Percentiles rank a stretch among this genome's conserved stretches.
Conservation (phyloP, 2,329 filamentous ascomycete genomes). For the Sclerotinia minor region DNA sequence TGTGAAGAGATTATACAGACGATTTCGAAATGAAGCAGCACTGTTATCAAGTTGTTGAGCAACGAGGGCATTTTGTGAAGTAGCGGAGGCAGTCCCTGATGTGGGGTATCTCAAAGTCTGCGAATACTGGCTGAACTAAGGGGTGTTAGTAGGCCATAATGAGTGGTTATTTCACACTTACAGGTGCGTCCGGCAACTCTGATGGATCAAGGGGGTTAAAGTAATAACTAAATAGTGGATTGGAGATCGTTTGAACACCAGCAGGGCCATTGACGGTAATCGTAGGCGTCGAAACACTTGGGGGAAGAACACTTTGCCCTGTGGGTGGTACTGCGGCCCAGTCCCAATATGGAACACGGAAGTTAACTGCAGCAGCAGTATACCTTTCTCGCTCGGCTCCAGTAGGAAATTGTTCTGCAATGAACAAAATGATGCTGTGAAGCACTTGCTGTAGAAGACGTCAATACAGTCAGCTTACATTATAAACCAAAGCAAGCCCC, state of each 20-base stretch:
- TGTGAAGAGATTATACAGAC: slow-evolving; percentile 67
- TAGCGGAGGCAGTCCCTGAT: slow-evolving; percentile 45
- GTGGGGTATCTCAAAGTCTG: slow-evolving; percentile 59
- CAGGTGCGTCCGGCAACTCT: slow-evolving; percentile 60
- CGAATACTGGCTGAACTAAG: slow-evolving; percentile 58
- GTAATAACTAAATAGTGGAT: slow-evolving; percentile 54
- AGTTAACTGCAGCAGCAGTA: slow-evolving; percentile 43
- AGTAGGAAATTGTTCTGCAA: slow-evolving; percentile 44
- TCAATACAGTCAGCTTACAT: slow-evolving; percentile 5
- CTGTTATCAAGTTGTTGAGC: slow-evolving; percentile 54
- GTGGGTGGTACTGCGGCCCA: slow-evolving; percentile 49
- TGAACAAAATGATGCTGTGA: slow-evolving; percentile 48
- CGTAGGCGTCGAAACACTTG: slow-evolving; percentile 48
- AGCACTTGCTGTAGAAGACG: slow-evolving; percentile 52
- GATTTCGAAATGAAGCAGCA: slow-evolving; percentile 56
- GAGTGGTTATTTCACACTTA: slow-evolving; percentile 44
- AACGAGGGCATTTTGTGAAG: slow-evolving; percentile 61
- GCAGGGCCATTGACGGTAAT: slow-evolving; percentile 57
- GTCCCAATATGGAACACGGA: slow-evolving; percentile 52
- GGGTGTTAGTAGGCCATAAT: slow-evolving; percentile 13
- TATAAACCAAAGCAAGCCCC: slow-evolving; percentile 24
- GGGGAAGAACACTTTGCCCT: slow-evolving; percentile 51
- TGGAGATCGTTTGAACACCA: slow-evolving; percentile 45
- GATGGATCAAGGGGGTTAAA: slow-evolving; percentile 47
- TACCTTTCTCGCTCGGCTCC: slow-evolving; percentile 46